These are phyloP conservation scores for Diaporthe batatas DNA, from an alignment of 2,329 filamentous ascomycete genomes.

Conservation along the genomic window DNA sequence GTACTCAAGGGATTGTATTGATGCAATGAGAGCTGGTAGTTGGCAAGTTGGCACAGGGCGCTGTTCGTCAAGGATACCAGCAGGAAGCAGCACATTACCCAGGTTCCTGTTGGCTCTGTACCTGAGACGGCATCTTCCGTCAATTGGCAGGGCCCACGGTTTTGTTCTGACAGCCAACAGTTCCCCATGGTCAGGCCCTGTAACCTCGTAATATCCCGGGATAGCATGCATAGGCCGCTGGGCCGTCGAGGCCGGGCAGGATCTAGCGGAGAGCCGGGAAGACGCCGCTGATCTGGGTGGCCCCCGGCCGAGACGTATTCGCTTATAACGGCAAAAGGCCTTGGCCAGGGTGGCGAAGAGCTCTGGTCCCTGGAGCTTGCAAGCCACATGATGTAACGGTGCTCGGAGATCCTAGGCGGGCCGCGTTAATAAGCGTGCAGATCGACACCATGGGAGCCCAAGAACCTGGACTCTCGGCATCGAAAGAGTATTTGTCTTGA, in stretches of 20 bases:
- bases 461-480: too few relatives aligned
- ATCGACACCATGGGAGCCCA: too few relatives aligned
- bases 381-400: conserved; percentile 27
- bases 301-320: neutral
- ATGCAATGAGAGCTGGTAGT: neutral
- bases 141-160: neutral
- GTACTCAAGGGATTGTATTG: neutral
- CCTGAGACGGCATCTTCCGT: neutral
- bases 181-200: neutral
- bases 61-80: neutral
- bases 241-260: neutral
- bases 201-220: neutral
- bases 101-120: neutral
- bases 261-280: neutral
- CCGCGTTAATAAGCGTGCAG: conserved; percentile 1
- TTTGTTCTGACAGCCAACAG: neutral
- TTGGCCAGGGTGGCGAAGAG: neutral
- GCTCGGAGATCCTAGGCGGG: neutral
- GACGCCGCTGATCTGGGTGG: neutral
- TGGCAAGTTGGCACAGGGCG: too few relatives aligned
- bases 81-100: neutral
- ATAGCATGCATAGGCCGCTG: neutral
- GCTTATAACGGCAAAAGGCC: too few relatives aligned
- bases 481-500: neutral
- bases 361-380: conserved; percentile 3